phyloP scores from a whole-genome alignment of 75 land plant species.

The Cryptomeria japonica region DNA sequence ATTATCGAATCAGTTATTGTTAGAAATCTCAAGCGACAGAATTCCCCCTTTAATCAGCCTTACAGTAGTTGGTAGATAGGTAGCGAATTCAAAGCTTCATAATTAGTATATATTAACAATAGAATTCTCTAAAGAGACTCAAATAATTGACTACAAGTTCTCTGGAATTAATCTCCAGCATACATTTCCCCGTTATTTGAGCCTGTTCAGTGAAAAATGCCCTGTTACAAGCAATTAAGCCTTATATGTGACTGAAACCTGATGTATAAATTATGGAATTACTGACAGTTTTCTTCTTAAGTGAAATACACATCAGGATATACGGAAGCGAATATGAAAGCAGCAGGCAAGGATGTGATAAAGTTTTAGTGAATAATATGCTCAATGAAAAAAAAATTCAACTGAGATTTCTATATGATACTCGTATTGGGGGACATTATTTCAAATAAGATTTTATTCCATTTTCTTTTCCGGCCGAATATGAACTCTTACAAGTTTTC shows the following conservation, averaged over 20 bases:
- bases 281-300: not conserved
- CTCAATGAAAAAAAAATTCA: not conserved
- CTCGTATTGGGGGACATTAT: not conserved
- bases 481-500: not conserved
- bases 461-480: not conserved
- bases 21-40: not conserved
- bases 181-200: too few relatives aligned
- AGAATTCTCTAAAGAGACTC: too few relatives aligned
- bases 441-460: not conserved
- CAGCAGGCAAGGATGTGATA: not conserved
- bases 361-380: not conserved
- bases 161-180: too few relatives aligned
- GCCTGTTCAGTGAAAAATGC: not conserved
- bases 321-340: not conserved
- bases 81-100: not conserved
- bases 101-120: too few relatives aligned
- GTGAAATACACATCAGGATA: not conserved
- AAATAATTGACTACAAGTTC: too few relatives aligned
- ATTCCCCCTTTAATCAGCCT: not conserved
- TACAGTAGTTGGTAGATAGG: too few relatives aligned
- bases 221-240: not conserved
- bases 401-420: not conserved
- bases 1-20: not conserved
- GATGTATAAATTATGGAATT: too few relatives aligned
- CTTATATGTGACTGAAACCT: not conserved